phyloP scores from a whole-genome alignment of 495 filamentous ascomycete species.

The Penicillium herquei region DNA sequence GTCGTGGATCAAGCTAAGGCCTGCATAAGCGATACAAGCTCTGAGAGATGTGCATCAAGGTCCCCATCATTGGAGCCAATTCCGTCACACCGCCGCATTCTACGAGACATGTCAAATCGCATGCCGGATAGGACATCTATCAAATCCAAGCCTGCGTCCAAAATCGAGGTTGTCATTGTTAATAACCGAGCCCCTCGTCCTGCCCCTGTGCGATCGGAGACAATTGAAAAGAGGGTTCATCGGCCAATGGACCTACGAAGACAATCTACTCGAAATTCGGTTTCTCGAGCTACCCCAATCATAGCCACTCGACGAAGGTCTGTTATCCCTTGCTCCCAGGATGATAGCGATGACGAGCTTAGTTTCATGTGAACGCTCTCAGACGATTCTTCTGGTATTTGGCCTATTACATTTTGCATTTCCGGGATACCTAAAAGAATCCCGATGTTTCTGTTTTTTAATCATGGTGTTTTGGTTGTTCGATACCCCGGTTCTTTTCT shows the following conservation, averaged over 20 bases:
- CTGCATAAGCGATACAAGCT: background rate
- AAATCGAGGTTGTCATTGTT: conserved; percentile 41
- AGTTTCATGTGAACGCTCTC: conserved; percentile 35
- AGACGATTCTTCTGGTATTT: no score
- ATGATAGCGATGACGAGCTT: conserved; percentile 46
- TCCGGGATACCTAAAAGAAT: background rate
- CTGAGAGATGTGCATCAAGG: background rate
- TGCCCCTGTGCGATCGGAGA: conserved; percentile 1
- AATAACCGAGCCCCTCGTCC: conserved; percentile 19
- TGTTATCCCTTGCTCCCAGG: conserved; percentile 33
- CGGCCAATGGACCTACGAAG: conserved; percentile 21
- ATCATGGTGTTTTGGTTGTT: background rate
- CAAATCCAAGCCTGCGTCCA: conserved; percentile 6
- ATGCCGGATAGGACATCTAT: background rate
- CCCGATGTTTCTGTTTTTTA: background rate
- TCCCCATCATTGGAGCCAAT: conserved; percentile 13
- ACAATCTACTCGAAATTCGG: conserved; percentile 12
- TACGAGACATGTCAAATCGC: conserved; percentile 21
- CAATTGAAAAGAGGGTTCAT: conserved; percentile 18
- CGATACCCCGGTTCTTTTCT: background rate
- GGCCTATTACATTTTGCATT: no score
- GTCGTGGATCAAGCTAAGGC: conserved; percentile 7
- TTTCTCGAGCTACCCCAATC: background rate
- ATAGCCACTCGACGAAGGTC: conserved; percentile 3
- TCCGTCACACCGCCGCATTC: conserved; percentile 7